Conservation (phyloP, 306 rosid species). For the Glycine soja region DNA sequence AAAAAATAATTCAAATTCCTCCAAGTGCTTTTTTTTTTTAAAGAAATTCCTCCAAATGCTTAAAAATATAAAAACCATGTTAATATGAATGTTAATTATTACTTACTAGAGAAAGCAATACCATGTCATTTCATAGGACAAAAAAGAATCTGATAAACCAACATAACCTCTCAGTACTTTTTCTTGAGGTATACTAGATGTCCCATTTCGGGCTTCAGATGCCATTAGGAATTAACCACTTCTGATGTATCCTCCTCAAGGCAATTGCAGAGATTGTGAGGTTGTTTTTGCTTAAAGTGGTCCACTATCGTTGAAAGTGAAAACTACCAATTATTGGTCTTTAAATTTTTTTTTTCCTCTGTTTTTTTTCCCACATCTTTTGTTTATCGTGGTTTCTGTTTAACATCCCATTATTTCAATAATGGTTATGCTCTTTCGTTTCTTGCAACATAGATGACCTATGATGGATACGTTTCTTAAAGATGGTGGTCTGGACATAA, state of each 20-base stretch:
- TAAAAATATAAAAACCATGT: too few species aligned
- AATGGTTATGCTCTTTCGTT: slow-evolving; percentile 2
- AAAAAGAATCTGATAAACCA: not conserved
- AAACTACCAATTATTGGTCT: not conserved
- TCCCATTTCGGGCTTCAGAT: not conserved
- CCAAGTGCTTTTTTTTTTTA: too few species aligned
- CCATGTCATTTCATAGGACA: not conserved
- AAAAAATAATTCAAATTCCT: too few species aligned
- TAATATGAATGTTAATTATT: too few species aligned
- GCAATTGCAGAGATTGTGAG: slow-evolving; percentile 33
- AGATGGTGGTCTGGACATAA: slow-evolving; percentile 25
- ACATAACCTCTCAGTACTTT: not conserved
- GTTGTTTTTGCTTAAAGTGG: slow-evolving; percentile 16
- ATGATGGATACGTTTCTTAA: slow-evolving; percentile 32
- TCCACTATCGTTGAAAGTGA: slow-evolving; percentile 25
- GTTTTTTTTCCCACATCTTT: not conserved
- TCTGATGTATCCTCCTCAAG: slow-evolving; percentile 36
- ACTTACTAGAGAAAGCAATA: not conserved
- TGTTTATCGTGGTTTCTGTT: slow-evolving; percentile 17
- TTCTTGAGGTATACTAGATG: slow-evolving; percentile 17
- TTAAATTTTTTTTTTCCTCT: not conserved
- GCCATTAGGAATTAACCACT: slow-evolving; percentile 41
- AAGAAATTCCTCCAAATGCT: too few species aligned
- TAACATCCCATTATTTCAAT: slow-evolving; percentile 22
- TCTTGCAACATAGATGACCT: slow-evolving; percentile 35